These are phyloP conservation scores for Flaveria brownii DNA, from an alignment of 129 eudicot genomes.

Conservation along the genomic window DNA sequence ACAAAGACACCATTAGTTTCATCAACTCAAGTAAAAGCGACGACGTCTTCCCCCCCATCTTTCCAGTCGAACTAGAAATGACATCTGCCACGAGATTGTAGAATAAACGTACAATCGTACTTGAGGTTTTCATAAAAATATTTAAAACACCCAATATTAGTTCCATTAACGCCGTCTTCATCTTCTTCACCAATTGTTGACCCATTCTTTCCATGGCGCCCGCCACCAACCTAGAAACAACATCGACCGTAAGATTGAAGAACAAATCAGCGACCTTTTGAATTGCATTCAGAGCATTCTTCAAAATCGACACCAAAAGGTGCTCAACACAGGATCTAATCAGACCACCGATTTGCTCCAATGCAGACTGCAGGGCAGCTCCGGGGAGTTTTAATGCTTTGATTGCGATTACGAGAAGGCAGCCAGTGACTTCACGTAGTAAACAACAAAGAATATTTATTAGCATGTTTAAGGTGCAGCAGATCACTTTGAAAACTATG, in stretches of 20 bases:
- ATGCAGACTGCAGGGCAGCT: constrained; percentile 32
- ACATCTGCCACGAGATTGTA: not conserved
- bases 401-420: constrained; percentile 42
- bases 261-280: constrained; percentile 24
- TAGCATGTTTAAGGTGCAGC: constrained; percentile 30
- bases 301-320: constrained; percentile 20
- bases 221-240: constrained; percentile 30
- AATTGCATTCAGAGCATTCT: constrained; percentile 26
- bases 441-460: constrained; percentile 37
- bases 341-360: constrained; percentile 37
- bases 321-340: constrained; percentile 32
- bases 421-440: constrained; percentile 31
- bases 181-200: constrained; percentile 32
- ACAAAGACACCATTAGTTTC: not conserved
- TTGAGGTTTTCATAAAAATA: not conserved
- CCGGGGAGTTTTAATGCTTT: constrained; percentile 58
- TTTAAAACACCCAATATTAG: constrained; percentile 29
- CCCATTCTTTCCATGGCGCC: constrained; percentile 29
- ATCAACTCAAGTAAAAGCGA: not conserved
- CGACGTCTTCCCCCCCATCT: not conserved
- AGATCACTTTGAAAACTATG: constrained; percentile 43
- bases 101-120: not conserved
- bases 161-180: constrained; percentile 21
- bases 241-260: constrained; percentile 37
- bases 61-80: not conserved